Evolutionary conservation across 768 basidiomycete genomes (phyloP).

Genomic region (Amanita subjunquillea): DNA sequence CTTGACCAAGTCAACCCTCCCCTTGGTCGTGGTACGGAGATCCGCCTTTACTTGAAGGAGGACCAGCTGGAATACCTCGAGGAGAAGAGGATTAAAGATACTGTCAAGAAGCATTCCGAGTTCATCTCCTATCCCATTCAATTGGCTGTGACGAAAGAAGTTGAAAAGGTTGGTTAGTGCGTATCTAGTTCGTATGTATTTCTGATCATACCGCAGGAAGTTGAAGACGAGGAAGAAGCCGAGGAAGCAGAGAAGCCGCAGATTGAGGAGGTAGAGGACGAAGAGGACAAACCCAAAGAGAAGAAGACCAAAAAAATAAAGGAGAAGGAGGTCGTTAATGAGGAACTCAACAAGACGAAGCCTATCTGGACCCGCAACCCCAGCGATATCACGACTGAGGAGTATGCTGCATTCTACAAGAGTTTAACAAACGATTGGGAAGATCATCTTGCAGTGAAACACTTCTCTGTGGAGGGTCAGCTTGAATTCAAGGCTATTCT

Average conservation of each 20-base stretch:
- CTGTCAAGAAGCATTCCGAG: constrained; percentile 99
- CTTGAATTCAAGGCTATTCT: constrained; percentile 99
- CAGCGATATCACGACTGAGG: constrained; percentile 83
- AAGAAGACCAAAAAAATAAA: constrained; percentile 95
- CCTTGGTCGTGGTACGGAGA: constrained; percentile 89
- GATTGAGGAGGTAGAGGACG: constrained; percentile 77
- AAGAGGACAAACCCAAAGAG: constrained; percentile 76
- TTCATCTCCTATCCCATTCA: constrained; percentile 99
- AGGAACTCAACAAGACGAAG: constrained; percentile 99
- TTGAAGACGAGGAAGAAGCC: constrained; percentile 60
- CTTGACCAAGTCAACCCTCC: constrained; percentile 83
- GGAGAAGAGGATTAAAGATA: constrained; percentile 99
- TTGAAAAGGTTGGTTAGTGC: constrained; percentile 78
- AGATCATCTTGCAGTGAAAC: constrained; percentile 98
- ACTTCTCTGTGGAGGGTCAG: constrained; percentile 99
- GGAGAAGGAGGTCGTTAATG: constrained; percentile 77
- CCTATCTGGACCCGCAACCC: constrained; percentile 99
- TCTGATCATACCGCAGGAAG: constrained; percentile 6
- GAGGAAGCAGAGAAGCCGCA: constrained; percentile 76
- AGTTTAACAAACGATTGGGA: constrained; percentile 99
- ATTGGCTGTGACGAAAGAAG: constrained; percentile 96
- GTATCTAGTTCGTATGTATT: constrained; percentile 6
- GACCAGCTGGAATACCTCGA: constrained; percentile 98
- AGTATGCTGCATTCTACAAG: constrained; percentile 98
- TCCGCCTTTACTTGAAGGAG: constrained; percentile 92